Conservation (phyloP, 2,329 filamentous ascomycete genomes). For the Neospermospora avenae region DNA sequence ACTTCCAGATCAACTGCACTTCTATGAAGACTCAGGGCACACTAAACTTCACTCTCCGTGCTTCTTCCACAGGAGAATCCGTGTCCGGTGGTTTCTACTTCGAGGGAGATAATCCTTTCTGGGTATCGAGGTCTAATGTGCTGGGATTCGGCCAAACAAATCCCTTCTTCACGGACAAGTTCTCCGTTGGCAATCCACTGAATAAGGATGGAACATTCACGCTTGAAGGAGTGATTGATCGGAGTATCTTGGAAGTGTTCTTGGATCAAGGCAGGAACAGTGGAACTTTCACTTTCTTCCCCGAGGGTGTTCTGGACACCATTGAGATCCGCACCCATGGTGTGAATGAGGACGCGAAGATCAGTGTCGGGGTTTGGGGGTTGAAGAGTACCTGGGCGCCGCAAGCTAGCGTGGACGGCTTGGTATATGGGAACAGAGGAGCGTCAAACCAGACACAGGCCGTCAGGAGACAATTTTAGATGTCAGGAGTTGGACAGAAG, state of each 20-base stretch:
- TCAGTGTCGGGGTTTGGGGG: slow-evolving; percentile 36
- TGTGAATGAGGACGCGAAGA: slow-evolving; percentile 27
- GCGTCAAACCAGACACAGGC: slow-evolving; percentile 18
- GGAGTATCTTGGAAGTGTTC: slow-evolving; percentile 53
- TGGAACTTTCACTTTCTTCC: slow-evolving; percentile 50
- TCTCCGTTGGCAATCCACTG: slow-evolving; percentile 33
- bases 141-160: slow-evolving; percentile 46
- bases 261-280: slow-evolving; percentile 48
- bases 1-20: slow-evolving; percentile 53
- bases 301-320: slow-evolving; percentile 37
- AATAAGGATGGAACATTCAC: slow-evolving; percentile 26
- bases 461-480: neutral
- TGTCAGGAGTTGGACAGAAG: too few relatives aligned
- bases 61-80: slow-evolving; percentile 46
- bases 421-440: slow-evolving; percentile 30
- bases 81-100: slow-evolving; percentile 49
- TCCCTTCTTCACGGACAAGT: slow-evolving; percentile 54
- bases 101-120: slow-evolving; percentile 47
- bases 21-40: slow-evolving; percentile 24
- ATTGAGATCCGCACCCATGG: slow-evolving; percentile 27
- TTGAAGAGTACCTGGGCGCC: slow-evolving; percentile 39
- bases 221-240: slow-evolving; percentile 50
- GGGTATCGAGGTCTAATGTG: slow-evolving; percentile 47
- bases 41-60: slow-evolving; percentile 51
- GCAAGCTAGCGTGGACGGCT: slow-evolving; percentile 20